phyloP scores from a whole-genome alignment of 2,329 filamentous ascomycete species.

The Talaromyces marneffei region DNA sequence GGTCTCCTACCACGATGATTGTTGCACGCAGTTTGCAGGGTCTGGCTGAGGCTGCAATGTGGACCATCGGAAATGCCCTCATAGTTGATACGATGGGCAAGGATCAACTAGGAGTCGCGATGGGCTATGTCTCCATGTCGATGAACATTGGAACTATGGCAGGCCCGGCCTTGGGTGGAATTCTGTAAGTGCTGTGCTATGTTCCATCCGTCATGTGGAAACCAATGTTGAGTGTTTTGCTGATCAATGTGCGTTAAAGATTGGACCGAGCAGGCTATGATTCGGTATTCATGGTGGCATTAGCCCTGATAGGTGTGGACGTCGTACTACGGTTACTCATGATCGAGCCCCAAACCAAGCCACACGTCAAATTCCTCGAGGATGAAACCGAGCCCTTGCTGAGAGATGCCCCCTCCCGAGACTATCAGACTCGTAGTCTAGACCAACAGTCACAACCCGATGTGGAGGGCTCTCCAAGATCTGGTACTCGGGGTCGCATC shows the following conservation, averaged over 20 bases:
- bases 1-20: conserved; percentile 43
- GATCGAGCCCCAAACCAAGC: conserved; percentile 43
- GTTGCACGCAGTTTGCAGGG: conserved; percentile 54
- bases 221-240: neutral
- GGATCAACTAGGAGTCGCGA: conserved; percentile 54
- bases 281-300: conserved; percentile 28
- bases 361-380: conserved; percentile 13
- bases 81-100: conserved; percentile 54
- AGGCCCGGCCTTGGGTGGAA: conserved; percentile 45
- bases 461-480: conserved; percentile 3
- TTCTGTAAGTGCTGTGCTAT: conserved; percentile 4
- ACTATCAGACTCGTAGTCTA: neutral
- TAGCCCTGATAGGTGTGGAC: conserved; percentile 52
- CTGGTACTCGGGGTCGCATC: neutral
- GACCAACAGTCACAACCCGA: neutral
- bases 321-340: conserved; percentile 56
- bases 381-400: conserved; percentile 14
- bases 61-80: conserved; percentile 56
- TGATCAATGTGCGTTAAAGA: conserved; percentile 9
- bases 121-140: conserved; percentile 49
- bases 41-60: conserved; percentile 53
- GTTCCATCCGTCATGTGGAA: neutral
- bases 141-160: conserved; percentile 54
- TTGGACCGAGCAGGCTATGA: conserved; percentile 25
- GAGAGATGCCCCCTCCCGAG: neutral